These are phyloP conservation scores for Leavenworthia alabamica DNA, from an alignment of 345 rosid species.

Conservation along the genomic window DNA sequence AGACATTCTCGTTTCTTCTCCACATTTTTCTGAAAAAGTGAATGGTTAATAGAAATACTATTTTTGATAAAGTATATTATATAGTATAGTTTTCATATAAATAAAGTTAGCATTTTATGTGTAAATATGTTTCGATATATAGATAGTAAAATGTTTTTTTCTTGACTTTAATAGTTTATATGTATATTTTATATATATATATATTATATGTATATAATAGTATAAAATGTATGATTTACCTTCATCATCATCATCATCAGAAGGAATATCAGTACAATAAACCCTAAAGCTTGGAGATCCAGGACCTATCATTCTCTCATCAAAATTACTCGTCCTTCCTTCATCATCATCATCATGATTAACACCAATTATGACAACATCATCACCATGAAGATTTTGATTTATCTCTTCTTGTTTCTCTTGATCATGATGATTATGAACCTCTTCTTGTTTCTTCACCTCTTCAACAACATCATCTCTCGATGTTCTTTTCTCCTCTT, in stretches of 20 bases:
- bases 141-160: not conserved
- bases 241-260: conserved; percentile 17
- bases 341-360: conserved; percentile 4
- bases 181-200: not conserved
- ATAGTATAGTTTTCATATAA: not conserved
- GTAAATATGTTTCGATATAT: not conserved
- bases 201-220: not conserved
- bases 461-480: not conserved
- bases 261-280: conserved; percentile 31
- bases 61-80: not conserved
- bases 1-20: conserved; percentile 18
- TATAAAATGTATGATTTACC: conserved; percentile 11
- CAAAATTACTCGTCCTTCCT: conserved; percentile 12
- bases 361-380: not conserved
- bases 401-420: not conserved
- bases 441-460: conserved; percentile 12
- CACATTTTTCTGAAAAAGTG: conserved; percentile 15
- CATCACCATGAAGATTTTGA: not conserved
- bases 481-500: conserved; percentile 14
- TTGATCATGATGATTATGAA: no score
- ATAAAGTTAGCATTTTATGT: not conserved
- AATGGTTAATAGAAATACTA: not conserved
- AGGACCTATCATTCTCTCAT: conserved; percentile 25
- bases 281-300: conserved; percentile 45
- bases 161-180: not conserved